Evolutionary conservation across 345 rosid species (phyloP).

Genomic region (Erodium maritimum): DNA sequence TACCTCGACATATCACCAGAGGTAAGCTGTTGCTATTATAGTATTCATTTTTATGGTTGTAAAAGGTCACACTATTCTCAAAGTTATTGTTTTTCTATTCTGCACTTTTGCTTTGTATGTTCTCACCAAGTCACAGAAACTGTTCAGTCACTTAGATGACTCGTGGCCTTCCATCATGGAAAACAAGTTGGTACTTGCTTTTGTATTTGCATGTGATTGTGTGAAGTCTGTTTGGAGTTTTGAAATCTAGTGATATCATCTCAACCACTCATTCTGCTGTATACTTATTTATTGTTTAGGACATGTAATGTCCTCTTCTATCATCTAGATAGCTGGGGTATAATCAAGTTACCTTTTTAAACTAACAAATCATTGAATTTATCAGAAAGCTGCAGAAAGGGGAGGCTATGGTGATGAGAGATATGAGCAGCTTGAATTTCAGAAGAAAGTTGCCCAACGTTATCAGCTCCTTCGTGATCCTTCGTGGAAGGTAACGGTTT

Average conservation of each 20-base stretch:
- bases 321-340: background rate
- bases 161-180: background rate
- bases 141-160: background rate
- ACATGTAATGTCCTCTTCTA: background rate
- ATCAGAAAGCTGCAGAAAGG: conserved; percentile 83
- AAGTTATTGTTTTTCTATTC: too few relatives aligned
- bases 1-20: conserved; percentile 76
- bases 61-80: background rate
- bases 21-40: conserved; percentile 23
- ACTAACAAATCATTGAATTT: background rate
- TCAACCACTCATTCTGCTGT: background rate
- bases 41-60: background rate
- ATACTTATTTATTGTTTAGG: background rate
- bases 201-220: background rate
- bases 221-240: background rate
- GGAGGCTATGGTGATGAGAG: conserved; percentile 95
- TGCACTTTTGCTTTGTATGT: too few relatives aligned
- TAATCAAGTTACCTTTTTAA: background rate
- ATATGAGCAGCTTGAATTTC: conserved; percentile 78
- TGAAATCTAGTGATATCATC: background rate
- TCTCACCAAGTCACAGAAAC: background rate
- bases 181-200: too few relatives aligned
- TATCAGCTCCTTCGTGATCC: conserved; percentile 53
- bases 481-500: conserved; percentile 63
- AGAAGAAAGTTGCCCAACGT: conserved; percentile 50